Evolutionary conservation across 495 filamentous ascomycete genomes (phyloP).

Genomic region (Penicillium salamii): DNA sequence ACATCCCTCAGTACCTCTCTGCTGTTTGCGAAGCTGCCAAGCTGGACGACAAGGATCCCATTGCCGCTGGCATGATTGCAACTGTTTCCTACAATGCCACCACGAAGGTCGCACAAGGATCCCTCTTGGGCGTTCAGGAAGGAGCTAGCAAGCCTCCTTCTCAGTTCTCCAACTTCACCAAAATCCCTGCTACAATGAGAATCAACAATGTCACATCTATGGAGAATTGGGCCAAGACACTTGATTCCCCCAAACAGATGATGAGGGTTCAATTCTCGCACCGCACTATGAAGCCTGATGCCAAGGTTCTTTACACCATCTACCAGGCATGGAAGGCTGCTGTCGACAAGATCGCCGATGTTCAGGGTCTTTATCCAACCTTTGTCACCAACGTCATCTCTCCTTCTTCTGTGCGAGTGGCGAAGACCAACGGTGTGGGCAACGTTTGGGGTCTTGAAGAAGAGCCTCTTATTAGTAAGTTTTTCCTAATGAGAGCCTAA

Average conservation of each 20-base stretch:
- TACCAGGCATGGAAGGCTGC: slow-evolving; percentile 27
- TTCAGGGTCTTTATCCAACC: slow-evolving; percentile 27
- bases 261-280: slow-evolving; percentile 26
- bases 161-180: slow-evolving; percentile 27
- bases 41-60: slow-evolving; percentile 14
- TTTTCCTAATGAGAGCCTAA: too few species aligned
- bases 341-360: slow-evolving; percentile 22
- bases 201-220: slow-evolving; percentile 26
- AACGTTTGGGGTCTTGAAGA: slow-evolving; percentile 39
- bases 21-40: slow-evolving; percentile 18
- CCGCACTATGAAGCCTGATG: slow-evolving; percentile 23
- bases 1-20: slow-evolving; percentile 15
- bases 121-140: slow-evolving; percentile 26
- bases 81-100: slow-evolving; percentile 25
- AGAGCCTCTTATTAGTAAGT: slow-evolving; percentile 24
- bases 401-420: slow-evolving; percentile 12
- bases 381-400: slow-evolving; percentile 25
- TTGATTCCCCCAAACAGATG: slow-evolving; percentile 31
- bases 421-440: slow-evolving; percentile 26
- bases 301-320: slow-evolving; percentile 14
- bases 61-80: slow-evolving; percentile 23
- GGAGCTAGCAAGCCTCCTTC: slow-evolving; percentile 24
- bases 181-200: slow-evolving; percentile 11
- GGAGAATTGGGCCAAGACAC: slow-evolving; percentile 10
- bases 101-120: slow-evolving; percentile 9